Evolutionary conservation across 805 yeast species (phyloP), one percentile per base, ranked within the genome.

Genomic region (Starmerella sp.): DNA sequence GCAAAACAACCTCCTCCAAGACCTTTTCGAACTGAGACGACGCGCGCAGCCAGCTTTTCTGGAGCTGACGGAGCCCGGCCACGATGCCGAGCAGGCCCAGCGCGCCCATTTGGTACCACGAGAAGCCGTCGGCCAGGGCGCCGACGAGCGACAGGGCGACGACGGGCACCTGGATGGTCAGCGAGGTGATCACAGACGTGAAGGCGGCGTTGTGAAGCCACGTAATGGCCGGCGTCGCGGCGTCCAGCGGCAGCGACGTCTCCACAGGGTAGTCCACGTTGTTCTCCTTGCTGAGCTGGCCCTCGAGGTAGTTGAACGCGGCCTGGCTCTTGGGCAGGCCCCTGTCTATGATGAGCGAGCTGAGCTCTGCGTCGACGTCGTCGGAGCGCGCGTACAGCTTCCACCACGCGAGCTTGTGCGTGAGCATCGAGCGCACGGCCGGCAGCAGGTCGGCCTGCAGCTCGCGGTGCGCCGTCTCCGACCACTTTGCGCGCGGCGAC

Each of bases 391-490:
- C 63, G 53, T 69, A 71, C 31, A 71, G 62, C 52, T 70, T 69
- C 64, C 66, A 71, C 73, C 74, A 72, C 2, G 71, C 65, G 31
- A 70, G 54, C 8, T 55, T 54, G 6, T 54, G 36, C 29, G 48
- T 15, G 28, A 58, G 57, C 53, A 56, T 51, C 2, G 37, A 32
- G 22, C 62, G 63, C 13, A 71, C 54, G 9, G 64, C 59, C 11
- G 65, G 63, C 17, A 63, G 53, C 9, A 70, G 59, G n/a, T 44
- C 52, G 17, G 65, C 62, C 54, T 72, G 72, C 34, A 72, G 65
- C 58, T 71, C 75, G n/a, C 60, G 55, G 57, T 71, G 75, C 2
- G 75, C 74, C 6, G 56, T 51, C 17, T 55, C 53, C 0, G 73
- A 59, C 75, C 75, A 71, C 28, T 62, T 54, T 41, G 30, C 71